Evolutionary conservation across 768 basidiomycete species (phyloP), one percentile per base, ranked within the genome.

Genomic region (Lactarius psammicola): DNA sequence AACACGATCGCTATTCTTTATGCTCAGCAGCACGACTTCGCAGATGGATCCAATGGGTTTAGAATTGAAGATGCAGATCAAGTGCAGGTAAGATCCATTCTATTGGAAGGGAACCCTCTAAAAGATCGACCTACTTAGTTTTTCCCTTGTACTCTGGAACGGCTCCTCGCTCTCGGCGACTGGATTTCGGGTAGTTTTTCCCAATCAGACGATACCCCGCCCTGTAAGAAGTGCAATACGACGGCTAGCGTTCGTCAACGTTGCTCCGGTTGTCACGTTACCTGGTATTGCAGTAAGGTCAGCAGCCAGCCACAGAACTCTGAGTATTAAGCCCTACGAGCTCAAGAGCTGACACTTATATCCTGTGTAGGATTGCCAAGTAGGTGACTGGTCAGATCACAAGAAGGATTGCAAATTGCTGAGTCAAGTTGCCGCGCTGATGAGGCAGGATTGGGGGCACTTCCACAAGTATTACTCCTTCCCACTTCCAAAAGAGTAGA

Each of bases 401-500:
- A 49, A 49, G 46, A 49, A 49, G 46, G 46, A 49, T 3, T 49
- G 46, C 46, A 49, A 49, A 49, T 49, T 49, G 46, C 46, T 49
- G 9, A 23, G 23, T 23, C 46, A 49, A 49, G 23, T 49, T n/a
- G 46, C 46, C 11, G n/a, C 46, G 11, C n/a, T 49, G 23, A 49
- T 49, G 46, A 49, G 46, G 46, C 46, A 23, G 23, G 46, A 49
- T 49, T 49, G 46, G 46, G n/a, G 2, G 4, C 23, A 49, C 46
- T 49, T 49, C n/a, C 10, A 23, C 46, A 4, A 49, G 11, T n/a
- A 49, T 23, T 49, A 49, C 46, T 11, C 46, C 4, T 23, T 49
- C 23, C 46, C 46, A 23, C 46, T 49, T 49, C 46, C 46, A 23
- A 23, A 5, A 4, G 46, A 23, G 23, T 49, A 23, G 46, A 6